Base-by-base conservation (phyloP, 2,329 filamentous ascomycete species). In the Arthrobotrys megalospora region DNA sequence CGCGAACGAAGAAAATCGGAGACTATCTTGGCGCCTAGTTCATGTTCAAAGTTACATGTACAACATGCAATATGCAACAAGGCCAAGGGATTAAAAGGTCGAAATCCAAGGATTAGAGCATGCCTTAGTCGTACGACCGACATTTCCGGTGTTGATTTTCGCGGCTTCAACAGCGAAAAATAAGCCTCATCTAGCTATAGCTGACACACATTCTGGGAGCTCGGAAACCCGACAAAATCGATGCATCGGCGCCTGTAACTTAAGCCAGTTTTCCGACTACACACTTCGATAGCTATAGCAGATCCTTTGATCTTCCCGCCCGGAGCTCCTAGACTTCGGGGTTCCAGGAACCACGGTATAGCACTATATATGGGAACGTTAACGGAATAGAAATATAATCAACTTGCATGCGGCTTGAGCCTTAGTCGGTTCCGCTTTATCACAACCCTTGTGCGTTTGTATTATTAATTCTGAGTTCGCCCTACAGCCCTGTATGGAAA, bases 391-490 rank as follows among this genome's bases (percentile, higher is more conserved):
- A 8, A 41, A n/a, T 60, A 60, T 60, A 41, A 60, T 60, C 55
- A 60, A 41, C 55, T 43, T 60, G 55, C 55, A 60, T 60, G 43
- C 55, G 36, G 55, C 19, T 60, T 43, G 55, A 60, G 53, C 53
- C 55, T 41, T 16, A 60, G 55, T 36, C 55, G 16, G 36, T 8
- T 36, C 55, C 36, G 36, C 53, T 41, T 28, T 28, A 11, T 16
- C 55, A 10, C 10, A 41, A 58, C 8, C 34, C 21, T 11, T 43
- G 55, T n/a, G 11, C 34, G 11, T 60, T 43, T 19, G 36, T 60
- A 60, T 58, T 58, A 58, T 60, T 60, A 60, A 60, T 38, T 19
- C 41, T 60, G 11, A 36, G 36, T 34, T 43, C 55, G 55, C 55
- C 55, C 55, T 60, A 43, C 55, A 60, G 55, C 55, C 55, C 55